Percentiles rank a stretch among this genome's conserved stretches.
phyloP scores from a whole-genome alignment of 768 basidiomycete genomes.

The Mycena kentingensis region DNA sequence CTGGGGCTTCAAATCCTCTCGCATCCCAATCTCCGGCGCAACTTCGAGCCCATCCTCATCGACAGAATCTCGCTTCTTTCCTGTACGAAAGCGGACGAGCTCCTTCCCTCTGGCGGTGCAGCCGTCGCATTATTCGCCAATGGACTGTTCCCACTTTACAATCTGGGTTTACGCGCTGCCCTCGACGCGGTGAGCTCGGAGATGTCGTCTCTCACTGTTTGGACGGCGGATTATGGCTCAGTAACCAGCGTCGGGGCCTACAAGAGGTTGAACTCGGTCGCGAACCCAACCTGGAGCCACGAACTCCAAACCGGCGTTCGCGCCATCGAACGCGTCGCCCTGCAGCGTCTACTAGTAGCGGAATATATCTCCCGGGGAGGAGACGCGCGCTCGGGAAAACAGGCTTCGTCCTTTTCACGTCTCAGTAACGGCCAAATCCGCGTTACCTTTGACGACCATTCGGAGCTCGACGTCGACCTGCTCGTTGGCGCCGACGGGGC shows the following conservation, averaged over 20 bases:
- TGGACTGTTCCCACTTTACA: constrained; percentile 3
- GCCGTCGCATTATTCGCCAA: constrained; percentile 2
- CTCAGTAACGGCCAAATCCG: constrained; percentile 1
- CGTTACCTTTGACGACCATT: background rate
- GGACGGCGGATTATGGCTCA: background rate
- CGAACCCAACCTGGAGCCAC: background rate
- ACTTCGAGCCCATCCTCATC: constrained; percentile 1
- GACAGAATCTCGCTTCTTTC: background rate
- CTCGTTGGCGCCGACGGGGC: constrained; percentile 2
- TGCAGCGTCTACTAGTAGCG: background rate
- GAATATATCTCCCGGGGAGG: background rate
- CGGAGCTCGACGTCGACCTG: background rate
- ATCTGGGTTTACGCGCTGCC: background rate
- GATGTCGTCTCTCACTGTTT: constrained; percentile 1
- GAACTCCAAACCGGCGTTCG: constrained; percentile 1
- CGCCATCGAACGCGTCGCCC: background rate
- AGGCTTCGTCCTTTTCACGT: background rate
- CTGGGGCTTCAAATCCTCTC: constrained; percentile 3
- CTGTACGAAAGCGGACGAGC: background rate
- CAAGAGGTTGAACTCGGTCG: background rate
- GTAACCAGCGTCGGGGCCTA: too few relatives aligned
- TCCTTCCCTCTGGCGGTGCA: background rate
- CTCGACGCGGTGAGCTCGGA: constrained; percentile 3
- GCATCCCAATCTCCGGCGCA: background rate
- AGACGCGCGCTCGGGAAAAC: constrained; percentile 2